Evolutionary conservation across 306 rosid genomes (phyloP).

Genomic region (Comarum palustre): DNA sequence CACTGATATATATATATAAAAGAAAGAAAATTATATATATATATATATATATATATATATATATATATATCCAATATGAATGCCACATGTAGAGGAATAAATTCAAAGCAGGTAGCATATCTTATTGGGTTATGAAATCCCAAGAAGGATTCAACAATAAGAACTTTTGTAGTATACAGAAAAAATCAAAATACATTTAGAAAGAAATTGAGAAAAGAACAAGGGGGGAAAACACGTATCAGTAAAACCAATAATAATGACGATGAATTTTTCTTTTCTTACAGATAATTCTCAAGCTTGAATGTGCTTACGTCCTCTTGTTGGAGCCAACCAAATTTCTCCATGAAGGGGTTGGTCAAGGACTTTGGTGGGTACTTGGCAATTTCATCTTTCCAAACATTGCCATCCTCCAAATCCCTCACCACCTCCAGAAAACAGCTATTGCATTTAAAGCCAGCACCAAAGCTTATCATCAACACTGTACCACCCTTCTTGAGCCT

Average conservation of each 20-base stretch:
- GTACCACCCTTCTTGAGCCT: slow-evolving; percentile 64
- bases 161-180: slow-evolving; percentile 25
- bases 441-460: slow-evolving; percentile 92
- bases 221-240: neutral
- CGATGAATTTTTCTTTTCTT: neutral
- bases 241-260: neutral
- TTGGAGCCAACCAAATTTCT: slow-evolving; percentile 77
- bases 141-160: slow-evolving; percentile 28
- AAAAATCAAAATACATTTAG: neutral
- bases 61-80: neutral
- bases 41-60: too few relatives aligned
- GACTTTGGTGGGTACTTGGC: slow-evolving; percentile 61
- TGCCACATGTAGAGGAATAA: neutral
- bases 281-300: slow-evolving; percentile 13
- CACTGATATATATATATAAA: too few relatives aligned
- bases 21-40: neutral
- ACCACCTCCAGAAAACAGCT: slow-evolving; percentile 83
- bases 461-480: slow-evolving; percentile 86
- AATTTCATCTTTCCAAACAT: slow-evolving; percentile 80
- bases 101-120: neutral
- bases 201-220: neutral
- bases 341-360: slow-evolving; percentile 75
- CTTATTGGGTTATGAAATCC: slow-evolving; percentile 32
- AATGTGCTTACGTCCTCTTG: slow-evolving; percentile 52
- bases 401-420: slow-evolving; percentile 48